phyloP scores from a whole-genome alignment of 1,139 yeast genomes.

The Geotrichum cucujoidarum region DNA sequence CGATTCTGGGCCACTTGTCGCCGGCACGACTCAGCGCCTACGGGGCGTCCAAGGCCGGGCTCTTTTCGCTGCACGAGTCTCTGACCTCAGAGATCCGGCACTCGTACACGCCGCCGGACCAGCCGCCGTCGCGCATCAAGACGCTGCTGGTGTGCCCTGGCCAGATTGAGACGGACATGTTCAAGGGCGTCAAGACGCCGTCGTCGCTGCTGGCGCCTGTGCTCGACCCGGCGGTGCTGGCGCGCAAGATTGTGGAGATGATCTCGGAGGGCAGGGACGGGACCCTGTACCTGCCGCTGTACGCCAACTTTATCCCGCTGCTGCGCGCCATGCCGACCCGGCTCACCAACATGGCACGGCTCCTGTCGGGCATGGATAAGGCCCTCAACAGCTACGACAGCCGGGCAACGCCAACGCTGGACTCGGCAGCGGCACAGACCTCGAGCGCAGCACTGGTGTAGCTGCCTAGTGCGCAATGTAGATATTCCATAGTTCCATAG shows the following conservation, averaged over 20 bases:
- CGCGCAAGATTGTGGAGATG: conserved; percentile 52
- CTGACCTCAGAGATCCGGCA: conserved; percentile 61
- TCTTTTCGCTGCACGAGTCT: conserved; percentile 79
- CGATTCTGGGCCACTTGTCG: conserved; percentile 76
- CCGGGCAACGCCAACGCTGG: too few species aligned
- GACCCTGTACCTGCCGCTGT: conserved; percentile 67
- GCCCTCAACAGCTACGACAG: conserved; percentile 6
- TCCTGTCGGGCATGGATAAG: conserved; percentile 59
- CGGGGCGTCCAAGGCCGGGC: conserved; percentile 86
- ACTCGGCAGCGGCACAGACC: too few species aligned
- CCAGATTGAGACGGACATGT: conserved; percentile 70
- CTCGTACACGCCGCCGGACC: not conserved
- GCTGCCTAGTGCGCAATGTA: too few species aligned
- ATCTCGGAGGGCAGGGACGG: conserved; percentile 60
- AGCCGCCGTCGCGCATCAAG: conserved; percentile 47
- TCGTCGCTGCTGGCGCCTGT: conserved; percentile 74
- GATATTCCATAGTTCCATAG: too few species aligned
- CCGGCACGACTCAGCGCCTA: conserved; percentile 80
- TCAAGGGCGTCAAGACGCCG: conserved; percentile 66
- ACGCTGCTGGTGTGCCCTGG: conserved; percentile 84
- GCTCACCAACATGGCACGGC: conserved; percentile 50
- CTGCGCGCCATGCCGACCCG: conserved; percentile 74
- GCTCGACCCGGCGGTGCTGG: conserved; percentile 61
- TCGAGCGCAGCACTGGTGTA: too few species aligned
- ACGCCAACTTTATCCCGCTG: conserved; percentile 67